A percentile compares a stretch with the other conserved stretches of the same genome.
phyloP scores from a whole-genome alignment of 1,284 basidiomycete species.

The Fomitopsis schrenkii region DNA sequence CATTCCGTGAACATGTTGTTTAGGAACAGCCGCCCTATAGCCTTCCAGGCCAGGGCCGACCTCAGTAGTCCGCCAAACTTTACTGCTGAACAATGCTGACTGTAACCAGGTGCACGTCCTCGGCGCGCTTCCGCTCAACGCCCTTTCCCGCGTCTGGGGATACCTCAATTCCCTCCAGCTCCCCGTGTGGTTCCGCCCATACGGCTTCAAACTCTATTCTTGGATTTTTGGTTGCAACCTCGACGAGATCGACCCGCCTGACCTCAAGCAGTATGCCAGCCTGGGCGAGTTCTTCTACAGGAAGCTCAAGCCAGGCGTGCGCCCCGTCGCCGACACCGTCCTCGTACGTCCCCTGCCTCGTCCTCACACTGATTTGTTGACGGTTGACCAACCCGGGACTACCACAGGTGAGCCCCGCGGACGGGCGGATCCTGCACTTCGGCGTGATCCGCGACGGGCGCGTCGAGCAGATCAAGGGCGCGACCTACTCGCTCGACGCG shows the following conservation, averaged over 20 bases:
- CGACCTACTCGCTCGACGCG: constrained; percentile 94
- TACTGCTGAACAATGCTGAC: not conserved
- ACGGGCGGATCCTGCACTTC: constrained; percentile 91
- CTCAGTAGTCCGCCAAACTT: no score
- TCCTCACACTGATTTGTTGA: not conserved
- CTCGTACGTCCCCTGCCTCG: constrained; percentile 49
- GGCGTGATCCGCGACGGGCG: constrained; percentile 80
- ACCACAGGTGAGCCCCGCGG: constrained; percentile 83
- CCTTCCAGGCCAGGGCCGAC: no score
- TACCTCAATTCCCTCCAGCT: constrained; percentile 91
- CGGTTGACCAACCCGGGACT: not conserved
- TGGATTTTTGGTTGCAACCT: constrained; percentile 91
- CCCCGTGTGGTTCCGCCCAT: constrained; percentile 92
- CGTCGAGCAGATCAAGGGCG: constrained; percentile 97
- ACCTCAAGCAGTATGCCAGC: constrained; percentile 77
- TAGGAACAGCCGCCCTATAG: not conserved
- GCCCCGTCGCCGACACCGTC: constrained; percentile 77
- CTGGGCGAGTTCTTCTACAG: constrained; percentile 97
- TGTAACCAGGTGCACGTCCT: constrained; percentile 82
- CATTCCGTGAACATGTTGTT: not conserved
- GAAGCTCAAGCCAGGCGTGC: constrained; percentile 75
- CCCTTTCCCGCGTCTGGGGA: constrained; percentile 94
- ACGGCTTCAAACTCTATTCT: constrained; percentile 84
- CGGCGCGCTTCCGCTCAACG: constrained; percentile 90
- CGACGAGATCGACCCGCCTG: constrained; percentile 80